Conservation (phyloP, 2,329 filamentous ascomycete species). For the Fusarium nisikadoi region DNA sequence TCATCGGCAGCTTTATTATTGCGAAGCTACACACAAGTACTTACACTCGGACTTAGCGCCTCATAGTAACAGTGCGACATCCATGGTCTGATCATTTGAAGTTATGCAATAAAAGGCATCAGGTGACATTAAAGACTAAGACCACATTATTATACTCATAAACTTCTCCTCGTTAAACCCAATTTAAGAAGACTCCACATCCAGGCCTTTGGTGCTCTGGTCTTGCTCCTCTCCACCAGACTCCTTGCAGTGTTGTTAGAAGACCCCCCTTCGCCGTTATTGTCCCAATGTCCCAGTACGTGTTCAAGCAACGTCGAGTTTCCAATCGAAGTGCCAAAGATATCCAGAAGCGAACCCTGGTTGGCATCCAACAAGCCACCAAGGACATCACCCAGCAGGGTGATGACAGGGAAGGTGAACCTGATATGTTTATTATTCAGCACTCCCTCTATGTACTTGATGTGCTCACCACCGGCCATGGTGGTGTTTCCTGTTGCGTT, state of each 20-base stretch:
- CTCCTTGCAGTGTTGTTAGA: neutral
- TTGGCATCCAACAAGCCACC: constrained; percentile 49
- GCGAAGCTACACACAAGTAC: neutral
- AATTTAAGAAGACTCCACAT: constrained; percentile 24
- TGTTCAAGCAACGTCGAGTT: constrained; percentile 54
- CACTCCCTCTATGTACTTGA: constrained; percentile 57
- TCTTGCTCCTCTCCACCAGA: neutral
- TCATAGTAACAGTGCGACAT: neutral
- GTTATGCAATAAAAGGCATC: neutral
- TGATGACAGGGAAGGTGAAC: constrained; percentile 52
- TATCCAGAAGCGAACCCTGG: constrained; percentile 45
- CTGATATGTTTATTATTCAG: constrained; percentile 53
- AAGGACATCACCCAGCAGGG: constrained; percentile 52
- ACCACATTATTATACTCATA: neutral
- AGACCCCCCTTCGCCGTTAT: neutral
- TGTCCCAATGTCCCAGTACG: constrained; percentile 51
- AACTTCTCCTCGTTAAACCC: constrained; percentile 11
- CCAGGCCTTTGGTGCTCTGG: constrained; percentile 3
- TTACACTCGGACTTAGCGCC: accelerated
- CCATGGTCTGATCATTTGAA: accelerated
- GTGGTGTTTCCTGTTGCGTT: constrained; percentile 56
- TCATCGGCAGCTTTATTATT: neutral
- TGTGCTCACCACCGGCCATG: constrained; percentile 54
- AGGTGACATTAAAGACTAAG: neutral
- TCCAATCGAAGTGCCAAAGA: constrained; percentile 52